Percentiles rank a stretch among this genome's conserved stretches.
Evolutionary conservation across 345 rosid species (phyloP).

Genomic region (Arabis alpina): DNA sequence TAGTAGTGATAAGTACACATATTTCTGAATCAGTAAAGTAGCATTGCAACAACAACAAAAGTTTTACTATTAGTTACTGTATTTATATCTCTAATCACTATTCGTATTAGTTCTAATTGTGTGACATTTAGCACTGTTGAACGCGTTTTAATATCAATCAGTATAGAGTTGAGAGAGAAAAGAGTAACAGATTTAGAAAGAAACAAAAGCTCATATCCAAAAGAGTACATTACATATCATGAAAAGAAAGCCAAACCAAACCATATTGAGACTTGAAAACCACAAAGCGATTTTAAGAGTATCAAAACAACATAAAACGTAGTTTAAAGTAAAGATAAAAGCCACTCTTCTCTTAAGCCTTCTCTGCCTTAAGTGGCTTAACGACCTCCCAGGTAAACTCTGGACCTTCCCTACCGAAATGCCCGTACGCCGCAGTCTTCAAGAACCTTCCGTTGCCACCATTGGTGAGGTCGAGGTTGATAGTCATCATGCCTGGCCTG

Average conservation of each 20-base stretch:
- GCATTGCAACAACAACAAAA: too few species aligned
- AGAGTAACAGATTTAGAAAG: constrained; percentile 9
- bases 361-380: constrained; percentile 78
- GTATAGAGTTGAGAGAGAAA: too few species aligned
- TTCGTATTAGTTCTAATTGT: too few species aligned
- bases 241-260: constrained; percentile 12
- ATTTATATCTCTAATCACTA: too few species aligned
- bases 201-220: constrained; percentile 12
- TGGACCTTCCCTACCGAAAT: constrained; percentile 78
- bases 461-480: constrained; percentile 74
- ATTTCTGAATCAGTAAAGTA: too few species aligned
- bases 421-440: constrained; percentile 86
- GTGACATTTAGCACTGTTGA: too few species aligned
- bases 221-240: constrained; percentile 23
- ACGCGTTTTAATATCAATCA: too few species aligned
- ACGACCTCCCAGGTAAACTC: constrained; percentile 87
- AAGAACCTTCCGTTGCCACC: constrained; percentile 80
- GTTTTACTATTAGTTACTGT: too few species aligned
- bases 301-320: constrained; percentile 30
- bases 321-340: constrained; percentile 7
- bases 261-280: constrained; percentile 14
- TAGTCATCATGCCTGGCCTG: constrained; percentile 89
- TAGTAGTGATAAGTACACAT: too few species aligned
- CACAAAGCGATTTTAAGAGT: constrained; percentile 17
- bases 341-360: constrained; percentile 47